Evolutionary conservation across 176 grass and related monocot species (phyloP).

Genomic region (Carex pumila): DNA sequence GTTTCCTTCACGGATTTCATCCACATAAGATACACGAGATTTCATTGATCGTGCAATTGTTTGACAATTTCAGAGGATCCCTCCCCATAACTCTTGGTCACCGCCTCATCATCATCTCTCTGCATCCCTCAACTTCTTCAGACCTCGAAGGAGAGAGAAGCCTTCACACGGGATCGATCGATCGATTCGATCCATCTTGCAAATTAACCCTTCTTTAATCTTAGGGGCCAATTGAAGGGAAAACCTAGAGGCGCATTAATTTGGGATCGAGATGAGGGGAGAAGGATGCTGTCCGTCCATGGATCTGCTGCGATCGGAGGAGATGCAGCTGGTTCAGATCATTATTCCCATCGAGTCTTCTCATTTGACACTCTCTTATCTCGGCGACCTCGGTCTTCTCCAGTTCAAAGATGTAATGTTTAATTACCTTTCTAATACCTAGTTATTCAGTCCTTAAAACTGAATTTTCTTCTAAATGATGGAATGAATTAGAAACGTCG

Average conservation of each 20-base stretch:
- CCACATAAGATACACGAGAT: not conserved
- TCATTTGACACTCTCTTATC: constrained; percentile 73
- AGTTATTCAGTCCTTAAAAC: not conserved
- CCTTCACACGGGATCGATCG: constrained; percentile 11
- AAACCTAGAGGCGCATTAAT: not conserved
- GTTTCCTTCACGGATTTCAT: too few relatives aligned
- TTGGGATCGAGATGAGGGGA: constrained; percentile 24
- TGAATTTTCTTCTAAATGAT: too few relatives aligned
- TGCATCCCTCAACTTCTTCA: not conserved
- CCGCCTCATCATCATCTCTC: not conserved
- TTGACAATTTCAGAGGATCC: not conserved
- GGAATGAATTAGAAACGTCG: not conserved
- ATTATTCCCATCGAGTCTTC: constrained; percentile 88
- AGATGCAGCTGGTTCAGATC: constrained; percentile 95
- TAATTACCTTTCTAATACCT: not conserved
- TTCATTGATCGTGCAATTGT: not conserved
- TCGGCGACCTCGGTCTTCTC: constrained; percentile 83
- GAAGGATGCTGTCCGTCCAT: constrained; percentile 68
- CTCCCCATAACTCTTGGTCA: constrained; percentile 1
- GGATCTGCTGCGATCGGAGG: constrained; percentile 99
- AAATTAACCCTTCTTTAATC: not conserved
- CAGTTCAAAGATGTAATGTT: constrained; percentile 94
- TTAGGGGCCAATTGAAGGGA: not conserved
- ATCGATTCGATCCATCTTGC: constrained; percentile 10
- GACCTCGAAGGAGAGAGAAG: constrained; percentile 4